Evolutionary conservation across 176 grass and related monocot species (phyloP).

Genomic region (Musa itinerans): DNA sequence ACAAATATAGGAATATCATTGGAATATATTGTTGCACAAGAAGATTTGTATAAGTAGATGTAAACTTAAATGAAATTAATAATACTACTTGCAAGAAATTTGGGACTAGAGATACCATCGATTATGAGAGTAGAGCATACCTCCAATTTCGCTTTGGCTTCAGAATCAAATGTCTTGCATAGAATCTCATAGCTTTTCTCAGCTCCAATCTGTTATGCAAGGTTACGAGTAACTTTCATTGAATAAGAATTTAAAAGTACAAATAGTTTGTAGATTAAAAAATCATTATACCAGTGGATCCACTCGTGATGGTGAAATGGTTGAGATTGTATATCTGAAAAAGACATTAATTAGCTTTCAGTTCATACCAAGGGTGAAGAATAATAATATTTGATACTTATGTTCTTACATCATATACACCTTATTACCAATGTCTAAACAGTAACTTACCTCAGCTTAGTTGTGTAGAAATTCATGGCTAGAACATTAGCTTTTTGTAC

Average conservation of each 20-base stretch:
- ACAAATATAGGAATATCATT: too few species aligned
- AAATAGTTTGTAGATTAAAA: not conserved
- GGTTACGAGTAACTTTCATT: not conserved
- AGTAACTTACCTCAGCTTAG: constrained; percentile 49
- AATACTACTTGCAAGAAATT: too few species aligned
- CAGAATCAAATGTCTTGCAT: constrained; percentile 67
- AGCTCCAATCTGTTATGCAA: constrained; percentile 42
- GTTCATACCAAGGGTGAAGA: not conserved
- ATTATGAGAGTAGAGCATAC: constrained; percentile 18
- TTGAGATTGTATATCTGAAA: constrained; percentile 70
- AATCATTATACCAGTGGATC: constrained; percentile 47
- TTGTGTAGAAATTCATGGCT: constrained; percentile 67
- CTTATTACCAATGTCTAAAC: not conserved
- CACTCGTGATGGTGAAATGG: constrained; percentile 64
- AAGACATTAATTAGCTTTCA: not conserved
- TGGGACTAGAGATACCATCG: too few species aligned
- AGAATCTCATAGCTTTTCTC: constrained; percentile 76
- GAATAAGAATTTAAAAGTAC: not conserved
- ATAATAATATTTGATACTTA: not conserved
- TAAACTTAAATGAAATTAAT: too few species aligned
- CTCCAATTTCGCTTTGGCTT: constrained; percentile 72
- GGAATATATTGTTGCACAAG: too few species aligned
- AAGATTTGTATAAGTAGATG: too few species aligned
- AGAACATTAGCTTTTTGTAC: constrained; percentile 67
- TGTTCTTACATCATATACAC: not conserved